Evolutionary conservation across 192 early-diverging fungal genomes (phyloP), one percentile per base, ranked within the genome.

Genomic region (Cladochytrium replicatum): DNA sequence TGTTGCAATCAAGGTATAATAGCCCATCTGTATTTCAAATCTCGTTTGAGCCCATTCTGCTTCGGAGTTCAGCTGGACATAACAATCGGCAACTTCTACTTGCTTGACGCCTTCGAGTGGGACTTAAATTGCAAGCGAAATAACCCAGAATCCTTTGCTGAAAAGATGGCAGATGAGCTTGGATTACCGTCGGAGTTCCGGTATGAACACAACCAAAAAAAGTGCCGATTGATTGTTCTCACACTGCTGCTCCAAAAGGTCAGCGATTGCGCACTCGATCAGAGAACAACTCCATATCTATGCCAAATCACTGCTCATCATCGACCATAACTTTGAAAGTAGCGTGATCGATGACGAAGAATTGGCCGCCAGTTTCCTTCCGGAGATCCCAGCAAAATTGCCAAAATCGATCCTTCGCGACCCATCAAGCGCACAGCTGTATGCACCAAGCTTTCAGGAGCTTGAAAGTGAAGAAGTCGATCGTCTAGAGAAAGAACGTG

Each of bases 81-180:
- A 26, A 81, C 87, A 0, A 82, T 97, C 17, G 90, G 81, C 13
- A 82, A 88, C 41, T 75, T 80, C 40, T 84, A 78, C 9, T 71
- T 94, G 29, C 73, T 84, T 17, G 93, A 97, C 69, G 88, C 91
- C 55, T 84, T 97, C 51, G 93, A 97, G 55, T 97, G 93, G 93
- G 91, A 95, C 63, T 63, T 91, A 23, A 77, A 69, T 30, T 81
- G 78, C 56, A 60, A 65, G 29, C 63, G 79, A n/a, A 88, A 87
- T 57, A 72, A 77, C 24, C 91, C 91, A 2, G 93, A 97, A 58
- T 51, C 55, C 0, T 94, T 97, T 61, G 86, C 93, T 15, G 85
- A 82, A n/a, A 72, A 80, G 3, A 61, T 93, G 6, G 78, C 79
- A 15, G 57, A 62, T 0, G 93, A 97, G 54, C 58, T 85, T 29